phyloP scores from a whole-genome alignment of 2,329 filamentous ascomycete species.

The Aschersonia sp. region DNA sequence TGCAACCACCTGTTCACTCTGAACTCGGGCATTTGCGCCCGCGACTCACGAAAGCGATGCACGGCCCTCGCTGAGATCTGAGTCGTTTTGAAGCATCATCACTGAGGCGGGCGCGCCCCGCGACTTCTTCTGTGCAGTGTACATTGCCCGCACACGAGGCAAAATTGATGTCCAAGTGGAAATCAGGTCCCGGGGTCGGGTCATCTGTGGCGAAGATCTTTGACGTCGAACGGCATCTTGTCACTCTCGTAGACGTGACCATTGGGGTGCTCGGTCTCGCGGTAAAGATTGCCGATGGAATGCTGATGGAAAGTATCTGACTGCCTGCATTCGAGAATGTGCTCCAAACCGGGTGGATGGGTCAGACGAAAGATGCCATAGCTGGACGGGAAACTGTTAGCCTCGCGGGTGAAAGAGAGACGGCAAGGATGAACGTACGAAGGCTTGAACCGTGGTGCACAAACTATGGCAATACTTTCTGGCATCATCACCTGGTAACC shows the following conservation, averaged over 20 bases:
- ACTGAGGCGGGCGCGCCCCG: too few species aligned
- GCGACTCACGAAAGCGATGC: too few species aligned
- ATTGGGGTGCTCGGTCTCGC: constrained; percentile 49
- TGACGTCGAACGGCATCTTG: constrained; percentile 44
- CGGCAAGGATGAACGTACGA: constrained; percentile 41
- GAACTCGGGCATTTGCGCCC: too few species aligned
- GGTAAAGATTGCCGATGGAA: constrained; percentile 56
- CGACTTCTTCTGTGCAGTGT: background rate
- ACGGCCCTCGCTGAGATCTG: too few species aligned
- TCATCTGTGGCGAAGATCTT: constrained; percentile 30
- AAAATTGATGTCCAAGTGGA: background rate
- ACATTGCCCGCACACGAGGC: background rate
- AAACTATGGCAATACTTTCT: constrained; percentile 94
- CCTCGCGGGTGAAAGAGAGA: too few species aligned
- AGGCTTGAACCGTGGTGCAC: constrained; percentile 66
- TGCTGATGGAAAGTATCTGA: constrained; percentile 74
- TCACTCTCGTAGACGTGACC: constrained; percentile 58
- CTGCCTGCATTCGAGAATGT: constrained; percentile 68
- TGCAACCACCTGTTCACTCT: too few species aligned
- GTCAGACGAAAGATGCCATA: constrained; percentile 90
- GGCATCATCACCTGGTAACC: constrained; percentile 95
- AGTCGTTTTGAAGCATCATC: too few species aligned
- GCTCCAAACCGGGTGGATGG: constrained; percentile 75
- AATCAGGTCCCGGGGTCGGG: background rate
- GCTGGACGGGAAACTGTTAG: constrained; percentile 24